A percentile compares a stretch with the other conserved stretches of the same genome.
phyloP scores from a whole-genome alignment of 768 basidiomycete genomes.

The Phanerodontia chrysosporium region DNA sequence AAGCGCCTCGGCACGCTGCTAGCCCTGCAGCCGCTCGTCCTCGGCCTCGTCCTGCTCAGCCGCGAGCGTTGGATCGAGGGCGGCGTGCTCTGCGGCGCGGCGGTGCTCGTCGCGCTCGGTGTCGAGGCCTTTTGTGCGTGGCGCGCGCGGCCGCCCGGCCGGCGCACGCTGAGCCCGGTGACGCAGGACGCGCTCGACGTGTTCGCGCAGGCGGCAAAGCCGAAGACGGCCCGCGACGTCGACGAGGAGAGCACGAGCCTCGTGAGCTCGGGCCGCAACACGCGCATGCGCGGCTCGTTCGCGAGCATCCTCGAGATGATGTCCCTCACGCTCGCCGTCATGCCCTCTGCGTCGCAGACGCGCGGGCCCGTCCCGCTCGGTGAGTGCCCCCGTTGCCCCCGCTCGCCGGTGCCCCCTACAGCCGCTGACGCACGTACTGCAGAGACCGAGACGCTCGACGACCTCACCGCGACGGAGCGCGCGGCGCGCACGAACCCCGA shows the following conservation, averaged over 20 bases:
- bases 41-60: slow-evolving; percentile 70
- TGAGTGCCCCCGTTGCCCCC: slow-evolving; percentile 32
- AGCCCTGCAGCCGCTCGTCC: slow-evolving; percentile 67
- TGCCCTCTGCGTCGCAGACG: slow-evolving; percentile 52
- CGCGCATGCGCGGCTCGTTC: slow-evolving; percentile 64
- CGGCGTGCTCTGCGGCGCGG: slow-evolving; percentile 54
- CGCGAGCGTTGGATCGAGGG: slow-evolving; percentile 70
- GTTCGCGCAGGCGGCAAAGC: slow-evolving; percentile 43
- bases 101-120: slow-evolving; percentile 48
- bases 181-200: slow-evolving; percentile 54
- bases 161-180: slow-evolving; percentile 47
- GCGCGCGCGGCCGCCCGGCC: slow-evolving; percentile 47
- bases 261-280: slow-evolving; percentile 32
- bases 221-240: slow-evolving; percentile 23
- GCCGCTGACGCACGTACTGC: slow-evolving; percentile 1
- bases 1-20: slow-evolving; percentile 69
- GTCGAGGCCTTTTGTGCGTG: slow-evolving; percentile 56
- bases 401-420: no score
- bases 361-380: slow-evolving; percentile 65
- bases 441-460: slow-evolving; percentile 79
- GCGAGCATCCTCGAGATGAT: slow-evolving; percentile 84
- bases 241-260: slow-evolving; percentile 52
- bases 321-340: slow-evolving; percentile 71
- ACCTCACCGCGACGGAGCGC: slow-evolving; percentile 72
- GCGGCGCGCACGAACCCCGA: slow-evolving; percentile 76